Evolutionary conservation across 2,329 filamentous ascomycete genomes (phyloP).

Genomic region (Paramyrothecium roridum): DNA sequence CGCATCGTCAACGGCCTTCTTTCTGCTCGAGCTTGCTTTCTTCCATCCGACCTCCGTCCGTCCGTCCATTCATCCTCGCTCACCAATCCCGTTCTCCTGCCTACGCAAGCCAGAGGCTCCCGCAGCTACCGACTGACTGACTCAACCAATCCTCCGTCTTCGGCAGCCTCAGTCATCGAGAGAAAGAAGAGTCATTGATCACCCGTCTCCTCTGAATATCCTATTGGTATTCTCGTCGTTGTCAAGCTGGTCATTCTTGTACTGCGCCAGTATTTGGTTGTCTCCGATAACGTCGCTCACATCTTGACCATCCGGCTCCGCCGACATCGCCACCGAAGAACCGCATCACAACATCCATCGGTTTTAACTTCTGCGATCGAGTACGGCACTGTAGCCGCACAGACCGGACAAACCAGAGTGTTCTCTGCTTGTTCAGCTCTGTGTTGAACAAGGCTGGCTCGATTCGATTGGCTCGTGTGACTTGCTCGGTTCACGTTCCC

Average conservation of each 20-base stretch:
- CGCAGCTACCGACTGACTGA: conserved; percentile 13
- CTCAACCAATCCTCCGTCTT: conserved; percentile 10
- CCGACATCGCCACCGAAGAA: neutral
- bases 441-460: neutral
- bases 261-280: too few relatives aligned
- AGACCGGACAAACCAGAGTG: neutral
- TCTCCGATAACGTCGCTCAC: neutral
- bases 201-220: neutral
- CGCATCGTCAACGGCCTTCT: conserved; percentile 29
- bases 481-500: conserved; percentile 5
- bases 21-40: conserved; percentile 31
- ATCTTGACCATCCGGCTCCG: conserved; percentile 8
- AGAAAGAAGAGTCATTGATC: conserved; percentile 28
- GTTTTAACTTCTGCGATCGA: neutral
- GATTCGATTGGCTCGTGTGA: neutral
- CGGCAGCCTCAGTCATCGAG: conserved; percentile 17
- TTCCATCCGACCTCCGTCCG: conserved; percentile 15
- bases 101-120: conserved; percentile 17
- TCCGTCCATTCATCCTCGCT: conserved; percentile 9
- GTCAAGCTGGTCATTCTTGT: neutral
- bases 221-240: neutral
- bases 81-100: conserved; percentile 13
- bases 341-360: neutral
- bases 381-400: neutral
- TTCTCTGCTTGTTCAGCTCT: neutral